A percentile compares a stretch with the other conserved stretches of the same genome.
phyloP scores from a whole-genome alignment of 2,329 filamentous ascomycete genomes.

The Kalmusia sp. region DNA sequence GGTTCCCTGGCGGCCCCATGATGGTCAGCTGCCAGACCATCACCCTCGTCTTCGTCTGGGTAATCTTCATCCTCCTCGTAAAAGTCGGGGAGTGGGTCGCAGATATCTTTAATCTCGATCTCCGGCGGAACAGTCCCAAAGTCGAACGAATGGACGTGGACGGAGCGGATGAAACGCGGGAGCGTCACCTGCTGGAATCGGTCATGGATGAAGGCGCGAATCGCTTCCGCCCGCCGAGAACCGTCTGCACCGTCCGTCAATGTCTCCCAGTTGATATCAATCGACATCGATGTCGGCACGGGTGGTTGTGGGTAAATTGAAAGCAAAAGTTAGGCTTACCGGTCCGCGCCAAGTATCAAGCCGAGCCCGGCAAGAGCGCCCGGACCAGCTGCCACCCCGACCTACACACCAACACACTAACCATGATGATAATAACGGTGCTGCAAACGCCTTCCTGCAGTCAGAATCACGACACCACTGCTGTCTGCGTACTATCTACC shows the following conservation, averaged over 20 bases:
- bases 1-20: conserved; percentile 30
- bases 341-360: conserved; percentile 12
- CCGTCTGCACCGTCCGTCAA: conserved; percentile 91
- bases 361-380: conserved; percentile 16
- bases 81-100: conserved; percentile 93
- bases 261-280: conserved; percentile 96
- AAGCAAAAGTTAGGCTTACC: conserved; percentile 18
- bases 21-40: conserved; percentile 20
- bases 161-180: conserved; percentile 95
- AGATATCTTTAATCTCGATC: conserved; percentile 94
- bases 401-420: conserved; percentile 6
- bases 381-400: conserved; percentile 6
- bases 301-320: conserved; percentile 35
- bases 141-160: conserved; percentile 91
- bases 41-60: conserved; percentile 61
- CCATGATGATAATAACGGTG: conserved; percentile 8
- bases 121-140: conserved; percentile 85
- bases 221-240: conserved; percentile 79
- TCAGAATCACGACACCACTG: conserved; percentile 1
- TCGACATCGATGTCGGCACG: conserved; percentile 73
- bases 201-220: conserved; percentile 92
- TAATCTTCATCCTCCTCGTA: conserved; percentile 83
- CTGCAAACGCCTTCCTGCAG: conserved; percentile 2
- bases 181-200: conserved; percentile 92
- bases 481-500: neutral